Evolutionary conservation across 441 rosid genomes (phyloP).

Genomic region (Erodium texanum): DNA sequence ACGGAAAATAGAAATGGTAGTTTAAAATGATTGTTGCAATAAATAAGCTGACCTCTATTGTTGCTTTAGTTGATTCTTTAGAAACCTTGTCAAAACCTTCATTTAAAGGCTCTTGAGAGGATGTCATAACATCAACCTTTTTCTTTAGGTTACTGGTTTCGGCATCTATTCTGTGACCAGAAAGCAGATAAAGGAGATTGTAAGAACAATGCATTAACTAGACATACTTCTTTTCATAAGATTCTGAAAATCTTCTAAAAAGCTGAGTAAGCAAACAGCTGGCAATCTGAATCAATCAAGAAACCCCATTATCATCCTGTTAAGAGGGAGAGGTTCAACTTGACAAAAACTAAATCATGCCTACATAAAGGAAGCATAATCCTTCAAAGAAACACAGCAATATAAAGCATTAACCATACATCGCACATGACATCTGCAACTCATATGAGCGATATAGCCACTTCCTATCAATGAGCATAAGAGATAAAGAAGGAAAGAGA

Average conservation of each 20-base stretch:
- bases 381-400: neutral
- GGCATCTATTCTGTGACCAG: conserved; percentile 68
- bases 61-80: conserved; percentile 35
- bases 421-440: neutral
- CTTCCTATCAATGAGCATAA: no score
- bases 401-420: neutral
- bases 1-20: neutral
- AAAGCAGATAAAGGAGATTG: conserved; percentile 18
- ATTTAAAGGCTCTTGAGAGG: conserved; percentile 26
- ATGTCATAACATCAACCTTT: conserved; percentile 48
- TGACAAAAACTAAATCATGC: neutral
- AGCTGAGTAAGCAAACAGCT: neutral
- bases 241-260: neutral
- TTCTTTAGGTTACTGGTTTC: conserved; percentile 63
- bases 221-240: neutral
- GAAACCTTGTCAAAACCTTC: conserved; percentile 39
- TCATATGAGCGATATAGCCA: neutral
- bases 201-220: neutral
- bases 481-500: no score
- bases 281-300: neutral
- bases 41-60: conserved; percentile 52
- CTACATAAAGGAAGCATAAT: no score
- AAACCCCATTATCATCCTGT: neutral
- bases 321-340: neutral
- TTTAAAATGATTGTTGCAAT: conserved; percentile 3